Evolutionary conservation across 163 green algal genomes (phyloP).

Genomic region (Scenedesmus sp.): DNA sequence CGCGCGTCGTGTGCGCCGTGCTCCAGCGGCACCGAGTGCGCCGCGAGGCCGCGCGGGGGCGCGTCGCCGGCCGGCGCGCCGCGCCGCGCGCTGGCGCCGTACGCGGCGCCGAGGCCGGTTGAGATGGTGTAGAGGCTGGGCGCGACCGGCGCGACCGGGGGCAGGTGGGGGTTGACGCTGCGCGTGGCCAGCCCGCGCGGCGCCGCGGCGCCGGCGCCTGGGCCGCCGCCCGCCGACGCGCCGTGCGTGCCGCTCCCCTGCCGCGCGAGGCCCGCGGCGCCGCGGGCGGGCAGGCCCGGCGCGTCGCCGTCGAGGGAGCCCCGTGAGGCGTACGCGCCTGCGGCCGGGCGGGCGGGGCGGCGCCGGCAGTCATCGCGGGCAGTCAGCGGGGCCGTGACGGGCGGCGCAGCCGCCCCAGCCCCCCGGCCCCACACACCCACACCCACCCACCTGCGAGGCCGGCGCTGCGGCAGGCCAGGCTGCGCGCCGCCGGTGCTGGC

Average conservation of each 20-base stretch:
- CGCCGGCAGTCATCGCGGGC: too few species aligned
- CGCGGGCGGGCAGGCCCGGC: too few species aligned
- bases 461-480: constrained; percentile 21
- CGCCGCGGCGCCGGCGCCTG: background rate
- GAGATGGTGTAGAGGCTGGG: constrained; percentile 13
- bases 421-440: too few species aligned
- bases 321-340: too few species aligned
- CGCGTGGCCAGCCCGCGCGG: constrained; percentile 21
- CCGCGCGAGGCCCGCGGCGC: too few species aligned
- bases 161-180: constrained; percentile 20
- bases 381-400: too few species aligned
- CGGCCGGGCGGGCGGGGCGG: too few species aligned
- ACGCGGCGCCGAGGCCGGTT: constrained; percentile 4
- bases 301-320: too few species aligned
- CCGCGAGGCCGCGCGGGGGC: background rate
- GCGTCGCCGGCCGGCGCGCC: too few species aligned
- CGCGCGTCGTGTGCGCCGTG: background rate
- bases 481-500: background rate
- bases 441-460: constrained; percentile 11
- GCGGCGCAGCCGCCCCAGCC: too few species aligned
- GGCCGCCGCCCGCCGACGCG: background rate
- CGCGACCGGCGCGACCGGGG: constrained; percentile 2
- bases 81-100: too few species aligned
- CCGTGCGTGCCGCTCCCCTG: background rate
- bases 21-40: background rate